Conservation (phyloP, 495 filamentous ascomycete species). For the Umbilicaria muhlenbergii region DNA sequence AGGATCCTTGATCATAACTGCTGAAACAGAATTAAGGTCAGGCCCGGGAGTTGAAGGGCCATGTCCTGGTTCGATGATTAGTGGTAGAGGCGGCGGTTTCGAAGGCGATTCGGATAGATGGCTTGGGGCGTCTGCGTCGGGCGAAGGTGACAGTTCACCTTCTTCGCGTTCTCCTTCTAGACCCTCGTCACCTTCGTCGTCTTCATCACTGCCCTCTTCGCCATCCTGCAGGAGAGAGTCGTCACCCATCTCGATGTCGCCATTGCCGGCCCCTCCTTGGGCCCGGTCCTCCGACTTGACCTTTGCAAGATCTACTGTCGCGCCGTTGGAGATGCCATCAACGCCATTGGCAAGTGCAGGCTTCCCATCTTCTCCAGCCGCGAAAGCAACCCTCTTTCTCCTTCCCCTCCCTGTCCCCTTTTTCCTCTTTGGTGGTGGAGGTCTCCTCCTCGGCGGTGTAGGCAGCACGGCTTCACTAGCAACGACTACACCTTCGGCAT, state of each 20-base stretch:
- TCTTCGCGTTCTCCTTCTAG: constrained; percentile 23
- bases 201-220: constrained; percentile 38
- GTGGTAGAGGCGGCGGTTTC: background rate
- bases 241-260: constrained; percentile 26
- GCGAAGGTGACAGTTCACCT: constrained; percentile 13
- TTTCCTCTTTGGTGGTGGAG: constrained; percentile 66
- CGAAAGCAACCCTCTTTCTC: constrained; percentile 48
- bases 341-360: constrained; percentile 21
- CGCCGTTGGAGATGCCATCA: constrained; percentile 9
- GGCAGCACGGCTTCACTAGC: constrained; percentile 32
- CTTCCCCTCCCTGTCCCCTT: constrained; percentile 53
- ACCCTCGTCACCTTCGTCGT: constrained; percentile 39
- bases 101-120: background rate
- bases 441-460: constrained; percentile 37
- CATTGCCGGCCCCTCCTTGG: constrained; percentile 20
- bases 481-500: constrained; percentile 45
- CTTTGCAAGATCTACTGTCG: constrained; percentile 10
- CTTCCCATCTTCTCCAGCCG: constrained; percentile 27
- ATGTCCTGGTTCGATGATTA: too few relatives aligned
- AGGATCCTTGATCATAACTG: background rate
- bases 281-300: constrained; percentile 22
- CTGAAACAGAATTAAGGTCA: background rate
- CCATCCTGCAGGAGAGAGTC: constrained; percentile 26
- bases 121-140: background rate
- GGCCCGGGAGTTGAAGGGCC: background rate